Base-by-base conservation (phyloP, 306 rosid species). In the Malus sieversii region DNA sequence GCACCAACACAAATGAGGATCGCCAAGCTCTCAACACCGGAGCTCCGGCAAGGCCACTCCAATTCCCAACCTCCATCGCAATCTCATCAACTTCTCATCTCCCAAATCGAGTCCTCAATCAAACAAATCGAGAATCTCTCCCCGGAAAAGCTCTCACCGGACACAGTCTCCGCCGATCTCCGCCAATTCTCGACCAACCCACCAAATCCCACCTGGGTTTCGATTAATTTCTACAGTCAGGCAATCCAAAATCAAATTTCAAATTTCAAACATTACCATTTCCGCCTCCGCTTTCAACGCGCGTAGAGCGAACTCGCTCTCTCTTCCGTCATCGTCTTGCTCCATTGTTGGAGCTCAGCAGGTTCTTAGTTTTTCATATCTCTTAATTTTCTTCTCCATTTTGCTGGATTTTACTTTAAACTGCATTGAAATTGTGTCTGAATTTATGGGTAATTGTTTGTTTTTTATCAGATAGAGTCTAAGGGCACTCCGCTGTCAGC, bases 21-120 rank as follows among this genome's bases (percentile, higher is more conserved):
- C 51, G 90, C 92, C 13, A 97, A 95, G 83, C 79, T 90, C 11
- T 82, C 89, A 29, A 70, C 87, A 32, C 93, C 83, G 81, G 89
- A 88, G 69, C 64, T 66, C 83, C 77, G 77, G 62, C 80, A 25
- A 52, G 46, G 66, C 23, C 84, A 73, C 32, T 65, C 58, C 20
- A 86, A 84, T 32, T 68, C 85, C 46, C 84, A 81, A n/a, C 14
- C 69, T 33, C 86, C 30, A 10, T 22, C 68, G 10, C 82, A 80
- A 7, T 70, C 51, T 15, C 81, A 83, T 23, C 73, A 74, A 58
- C 85, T 40, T 8, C 76, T 84, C 27, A 75, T 92, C 62, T 74
- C 84, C 45, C 90, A 88, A 67, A 80, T 95, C 74, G 96, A 95
- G 66, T 66, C 84, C 66, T 85, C 87, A 3, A 71, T 90, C 81